These are phyloP conservation scores for Vigna hirtella DNA, from an alignment of 306 rosid genomes.

Conservation along the genomic window DNA sequence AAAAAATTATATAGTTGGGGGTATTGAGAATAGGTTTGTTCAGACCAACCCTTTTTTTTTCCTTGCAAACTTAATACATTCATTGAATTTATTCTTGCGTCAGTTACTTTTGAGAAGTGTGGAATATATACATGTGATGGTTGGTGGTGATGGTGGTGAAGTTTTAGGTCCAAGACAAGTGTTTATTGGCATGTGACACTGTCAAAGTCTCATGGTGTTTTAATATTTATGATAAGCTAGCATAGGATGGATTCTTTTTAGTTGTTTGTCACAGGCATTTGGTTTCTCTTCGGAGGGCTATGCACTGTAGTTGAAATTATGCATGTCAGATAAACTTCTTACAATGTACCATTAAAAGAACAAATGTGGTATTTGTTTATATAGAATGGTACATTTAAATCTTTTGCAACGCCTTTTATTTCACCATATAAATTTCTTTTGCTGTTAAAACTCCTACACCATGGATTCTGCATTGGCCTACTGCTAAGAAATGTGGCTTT, in stretches of 20 bases:
- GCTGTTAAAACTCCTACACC: neutral
- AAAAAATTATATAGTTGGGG: constrained; percentile 55
- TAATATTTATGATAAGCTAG: constrained; percentile 32
- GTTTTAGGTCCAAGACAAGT: constrained; percentile 4
- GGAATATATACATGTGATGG: constrained; percentile 39
- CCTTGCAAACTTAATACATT: constrained; percentile 61
- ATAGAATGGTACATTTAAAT: constrained; percentile 37
- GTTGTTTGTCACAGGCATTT: constrained; percentile 26
- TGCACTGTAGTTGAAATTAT: constrained; percentile 28
- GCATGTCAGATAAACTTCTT: constrained; percentile 31
- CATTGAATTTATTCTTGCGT: constrained; percentile 95
- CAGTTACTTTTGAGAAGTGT: constrained; percentile 63
- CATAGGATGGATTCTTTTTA: constrained; percentile 49
- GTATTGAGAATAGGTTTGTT: constrained; percentile 66
- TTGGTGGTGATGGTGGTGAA: neutral
- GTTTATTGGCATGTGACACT: constrained; percentile 46
- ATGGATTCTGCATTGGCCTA: constrained; percentile 1
- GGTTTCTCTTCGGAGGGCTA: constrained; percentile 30
- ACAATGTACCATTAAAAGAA: neutral
- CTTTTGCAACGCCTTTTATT: neutral
- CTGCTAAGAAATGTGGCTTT: neutral
- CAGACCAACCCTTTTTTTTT: constrained; percentile 27
- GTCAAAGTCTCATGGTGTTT: constrained; percentile 21
- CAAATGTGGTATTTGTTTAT: constrained; percentile 19
- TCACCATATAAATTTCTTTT: neutral